A percentile compares a stretch with the other conserved stretches of the same genome.
Evolutionary conservation across 352 stramenopile species (phyloP).

Genomic region (Plasmopara muralis): DNA sequence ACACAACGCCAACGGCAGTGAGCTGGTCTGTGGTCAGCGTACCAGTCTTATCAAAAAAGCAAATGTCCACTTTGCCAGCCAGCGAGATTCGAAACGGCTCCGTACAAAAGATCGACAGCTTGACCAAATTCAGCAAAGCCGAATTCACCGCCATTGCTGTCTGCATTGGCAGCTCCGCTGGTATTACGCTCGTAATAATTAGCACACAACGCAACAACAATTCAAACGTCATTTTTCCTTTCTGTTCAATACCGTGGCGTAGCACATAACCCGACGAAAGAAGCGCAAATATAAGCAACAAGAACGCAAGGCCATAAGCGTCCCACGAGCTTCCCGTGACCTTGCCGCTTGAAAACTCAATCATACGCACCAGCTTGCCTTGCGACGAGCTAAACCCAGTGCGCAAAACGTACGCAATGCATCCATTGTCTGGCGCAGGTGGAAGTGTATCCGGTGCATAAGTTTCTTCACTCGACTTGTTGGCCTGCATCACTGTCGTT

Average conservation of each 20-base stretch:
- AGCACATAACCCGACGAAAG: constrained; percentile 92
- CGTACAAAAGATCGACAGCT: constrained; percentile 96
- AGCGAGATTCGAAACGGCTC: constrained; percentile 98
- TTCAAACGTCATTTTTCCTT: constrained; percentile 93
- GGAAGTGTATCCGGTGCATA: constrained; percentile 34
- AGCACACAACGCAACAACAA: constrained; percentile 96
- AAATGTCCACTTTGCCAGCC: constrained; percentile 94
- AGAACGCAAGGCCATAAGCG: constrained; percentile 92
- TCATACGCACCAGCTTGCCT: constrained; percentile 97
- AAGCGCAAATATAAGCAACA: constrained; percentile 97
- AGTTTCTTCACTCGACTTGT: constrained; percentile 34
- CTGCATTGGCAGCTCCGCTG: constrained; percentile 98
- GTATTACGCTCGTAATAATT: constrained; percentile 98
- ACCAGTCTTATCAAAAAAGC: constrained; percentile 98
- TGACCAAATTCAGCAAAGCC: constrained; percentile 91
- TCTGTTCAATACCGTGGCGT: constrained; percentile 76
- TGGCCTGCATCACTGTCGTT: constrained; percentile 87
- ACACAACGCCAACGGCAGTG: constrained; percentile 89
- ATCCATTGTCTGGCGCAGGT: constrained; percentile 84
- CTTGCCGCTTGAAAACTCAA: constrained; percentile 96
- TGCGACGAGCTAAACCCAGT: constrained; percentile 98
- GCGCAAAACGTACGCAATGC: constrained; percentile 91
- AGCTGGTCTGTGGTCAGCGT: constrained; percentile 97
- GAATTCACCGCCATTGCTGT: constrained; percentile 96
- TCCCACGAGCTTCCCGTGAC: constrained; percentile 93